Base-by-base conservation (phyloP, 768 basidiomycete species). In the Tubosaeta sp. region DNA sequence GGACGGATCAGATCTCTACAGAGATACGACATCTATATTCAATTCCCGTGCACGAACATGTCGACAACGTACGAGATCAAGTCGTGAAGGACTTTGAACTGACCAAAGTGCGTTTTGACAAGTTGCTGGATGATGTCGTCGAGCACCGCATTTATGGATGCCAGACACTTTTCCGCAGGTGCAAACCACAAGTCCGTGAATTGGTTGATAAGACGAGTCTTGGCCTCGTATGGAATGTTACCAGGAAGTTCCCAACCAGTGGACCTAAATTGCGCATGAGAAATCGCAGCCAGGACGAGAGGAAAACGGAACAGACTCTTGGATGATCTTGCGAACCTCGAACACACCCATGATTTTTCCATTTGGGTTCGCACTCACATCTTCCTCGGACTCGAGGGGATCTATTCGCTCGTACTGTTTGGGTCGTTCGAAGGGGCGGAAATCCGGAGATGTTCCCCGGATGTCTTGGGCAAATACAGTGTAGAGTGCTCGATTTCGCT, bases 191-290 rank as follows among this genome's bases (percentile, higher is more conserved):
- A 31, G 5, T 47, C 50, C 16, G 72, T 72, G 43, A 66, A 72
- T 11, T 55, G 43, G 5, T 57, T 54, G 32, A 79, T 74, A 14
- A 77, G 65, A 26, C 59, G 61, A 12, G 53, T 56, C 45, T 73
- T 76, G 11, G 76, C 74, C 26, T 67, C 68, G 49, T 68, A 76
- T 0, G 76, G 76, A 26, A 75, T 56, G 34, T 76, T 67, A 5
- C 64, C 60, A 1, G 74, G 74, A 31, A 78, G 68, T 43, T 78
- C 74, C 76, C 76, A 77, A 3, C 63, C 69, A 31, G 68, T 66
- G 8, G 70, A 68, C 13, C 77, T 78, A 25, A 26, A 17, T 6
- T n/a, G 3, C 35, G 4, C 1, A 8, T 64, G 0, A 58, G 48
- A 51, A 22, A 26, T 16, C 3, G 9, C 6, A 26, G 11, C 37